Conservation (phyloP, 805 yeast genomes). For the Saccharomycopsis microspora region DNA sequence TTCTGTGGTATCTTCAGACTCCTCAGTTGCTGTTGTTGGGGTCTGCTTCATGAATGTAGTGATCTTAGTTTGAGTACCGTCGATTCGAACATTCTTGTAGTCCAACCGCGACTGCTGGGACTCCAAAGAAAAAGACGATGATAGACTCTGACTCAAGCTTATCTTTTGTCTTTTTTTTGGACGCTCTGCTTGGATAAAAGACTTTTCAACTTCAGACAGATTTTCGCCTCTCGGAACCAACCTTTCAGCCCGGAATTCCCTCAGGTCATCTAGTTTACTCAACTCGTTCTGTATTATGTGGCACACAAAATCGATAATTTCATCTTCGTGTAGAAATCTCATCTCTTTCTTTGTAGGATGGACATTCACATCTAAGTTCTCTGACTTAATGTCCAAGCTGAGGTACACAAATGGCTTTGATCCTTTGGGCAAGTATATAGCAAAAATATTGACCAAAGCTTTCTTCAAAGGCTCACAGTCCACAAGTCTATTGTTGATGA, state of each 20-base stretch:
- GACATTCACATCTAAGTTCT: slow-evolving; percentile 79
- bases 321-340: slow-evolving; percentile 74
- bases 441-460: slow-evolving; percentile 52
- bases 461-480: slow-evolving; percentile 69
- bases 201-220: not conserved
- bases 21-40: not conserved
- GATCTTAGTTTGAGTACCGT: slow-evolving; percentile 48
- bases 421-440: slow-evolving; percentile 67
- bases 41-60: slow-evolving; percentile 21
- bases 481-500: slow-evolving; percentile 78
- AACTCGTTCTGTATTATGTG: slow-evolving; percentile 37
- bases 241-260: slow-evolving; percentile 54
- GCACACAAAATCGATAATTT: slow-evolving; percentile 57
- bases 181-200: not conserved
- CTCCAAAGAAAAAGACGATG: slow-evolving; percentile 17
- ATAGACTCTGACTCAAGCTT: slow-evolving; percentile 21
- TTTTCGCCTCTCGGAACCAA: slow-evolving; percentile 1
- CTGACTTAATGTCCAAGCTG: slow-evolving; percentile 53
- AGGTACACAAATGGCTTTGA: slow-evolving; percentile 67
- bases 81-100: slow-evolving; percentile 61
- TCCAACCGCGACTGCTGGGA: slow-evolving; percentile 37
- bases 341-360: slow-evolving; percentile 96
- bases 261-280: slow-evolving; percentile 47
- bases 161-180: slow-evolving; percentile 1
- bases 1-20: not conserved